Base-by-base conservation (phyloP, 306 rosid species). In the Alnus rubra region DNA sequence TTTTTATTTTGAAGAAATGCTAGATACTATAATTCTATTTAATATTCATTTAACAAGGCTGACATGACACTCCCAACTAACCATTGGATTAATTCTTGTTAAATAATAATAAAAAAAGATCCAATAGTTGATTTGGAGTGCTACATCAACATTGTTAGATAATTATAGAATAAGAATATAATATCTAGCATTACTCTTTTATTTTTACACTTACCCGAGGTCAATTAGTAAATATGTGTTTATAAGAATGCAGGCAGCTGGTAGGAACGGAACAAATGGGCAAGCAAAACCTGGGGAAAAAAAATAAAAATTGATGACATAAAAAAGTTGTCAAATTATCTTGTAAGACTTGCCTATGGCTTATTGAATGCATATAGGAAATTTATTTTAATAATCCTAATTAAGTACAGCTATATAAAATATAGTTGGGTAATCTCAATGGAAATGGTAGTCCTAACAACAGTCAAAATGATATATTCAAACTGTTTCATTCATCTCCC, bases 191-290 rank as follows among this genome's bases (percentile, higher is more conserved):
- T 58, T 48, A 30, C 56, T 67, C 42, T 11, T 14, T 62, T 42
- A 28, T 37, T 52, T 33, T 79, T 71, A 64, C n/a, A 74, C 90
- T 89, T 82, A 89, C 93, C 96, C 92, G 51, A 91, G 97, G 82
- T 82, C 88, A 80, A 88, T 83, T 7, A 91, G 83, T 30, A 91
- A 69, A 85, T 88, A 91, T 77, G 92, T 85, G 82, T 91, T 91
- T 79, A 88, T 82, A 60, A 91, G 90, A 85, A 91, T 86, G 82
- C 92, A 87, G 68, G 89, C 83, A 65, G 90, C 89, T 60, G 92
- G 97, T 53, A 91, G 64, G 86, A 87, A 89, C 45, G 97, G 97
- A 72, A 91, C 89, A 77, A 83, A 86, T 45, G 97, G 92, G 81
- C 97, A 89, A 73, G 69, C 85, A 80, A 91, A 91, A 80, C 96